Percentiles rank a stretch among this genome's conserved stretches.
Evolutionary conservation across 2,329 filamentous ascomycete genomes (phyloP).

Genomic region (Penicillium aurantiogriseum): DNA sequence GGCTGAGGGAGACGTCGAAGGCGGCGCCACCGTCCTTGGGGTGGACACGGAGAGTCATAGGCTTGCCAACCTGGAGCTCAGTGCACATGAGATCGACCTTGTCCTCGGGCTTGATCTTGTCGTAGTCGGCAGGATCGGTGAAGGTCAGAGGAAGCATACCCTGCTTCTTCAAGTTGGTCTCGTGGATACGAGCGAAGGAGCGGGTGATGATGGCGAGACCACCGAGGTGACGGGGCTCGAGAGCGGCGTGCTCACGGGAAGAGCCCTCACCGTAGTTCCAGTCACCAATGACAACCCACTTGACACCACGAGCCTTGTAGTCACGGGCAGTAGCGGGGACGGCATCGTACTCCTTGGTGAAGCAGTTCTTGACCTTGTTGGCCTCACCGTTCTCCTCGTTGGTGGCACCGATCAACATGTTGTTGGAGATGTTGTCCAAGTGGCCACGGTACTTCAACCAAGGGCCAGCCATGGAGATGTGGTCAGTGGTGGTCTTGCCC

Average conservation of each 20-base stretch:
- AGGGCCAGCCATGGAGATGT: slow-evolving; percentile 92
- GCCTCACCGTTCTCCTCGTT: slow-evolving; percentile 95
- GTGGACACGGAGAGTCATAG: slow-evolving; percentile 87
- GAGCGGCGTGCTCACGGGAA: slow-evolving; percentile 96
- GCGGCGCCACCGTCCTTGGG: slow-evolving; percentile 73
- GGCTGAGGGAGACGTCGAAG: slow-evolving; percentile 79
- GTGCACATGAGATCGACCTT: slow-evolving; percentile 88
- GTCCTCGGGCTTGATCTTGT: slow-evolving; percentile 91
- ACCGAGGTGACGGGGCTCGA: slow-evolving; percentile 95
- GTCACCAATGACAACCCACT: slow-evolving; percentile 97
- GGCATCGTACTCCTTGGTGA: slow-evolving; percentile 77
- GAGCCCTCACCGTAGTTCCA: slow-evolving; percentile 99
- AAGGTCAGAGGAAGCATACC: slow-evolving; percentile 99
- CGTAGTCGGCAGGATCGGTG: slow-evolving; percentile 90
- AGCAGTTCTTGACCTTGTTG: slow-evolving; percentile 94
- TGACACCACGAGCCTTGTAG: slow-evolving; percentile 95
- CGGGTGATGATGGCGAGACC: slow-evolving; percentile 95
- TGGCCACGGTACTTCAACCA: slow-evolving; percentile 99
- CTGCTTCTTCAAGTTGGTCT: slow-evolving; percentile 99
- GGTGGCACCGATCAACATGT: slow-evolving; percentile 95
- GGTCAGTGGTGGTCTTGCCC: slow-evolving; percentile 96
- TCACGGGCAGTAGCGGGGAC: slow-evolving; percentile 93
- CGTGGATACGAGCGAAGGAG: slow-evolving; percentile 97
- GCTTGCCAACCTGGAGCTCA: slow-evolving; percentile 87
- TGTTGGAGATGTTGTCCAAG: slow-evolving; percentile 94